Conservation (phyloP, 805 yeast species). For the Candida dajiaensis region DNA sequence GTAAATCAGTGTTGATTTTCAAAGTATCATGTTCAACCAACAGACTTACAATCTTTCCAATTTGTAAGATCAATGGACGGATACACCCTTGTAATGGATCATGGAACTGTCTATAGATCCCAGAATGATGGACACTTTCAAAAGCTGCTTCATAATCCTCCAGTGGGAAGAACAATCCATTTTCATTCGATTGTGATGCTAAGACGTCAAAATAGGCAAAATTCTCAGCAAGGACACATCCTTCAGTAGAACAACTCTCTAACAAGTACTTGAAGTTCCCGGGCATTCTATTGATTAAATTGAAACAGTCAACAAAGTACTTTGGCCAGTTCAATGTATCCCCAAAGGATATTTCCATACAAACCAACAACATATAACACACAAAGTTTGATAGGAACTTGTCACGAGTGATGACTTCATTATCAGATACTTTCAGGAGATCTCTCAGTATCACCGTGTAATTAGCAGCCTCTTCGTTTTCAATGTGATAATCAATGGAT, state of each 20-base stretch:
- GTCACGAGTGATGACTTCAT: constrained; percentile 16
- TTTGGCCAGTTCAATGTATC: constrained; percentile 19
- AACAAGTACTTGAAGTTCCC: constrained; percentile 13
- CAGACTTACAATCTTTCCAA: constrained; percentile 20
- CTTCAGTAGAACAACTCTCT: constrained; percentile 11
- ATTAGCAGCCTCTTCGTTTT: constrained; percentile 13
- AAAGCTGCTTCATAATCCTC: constrained; percentile 14
- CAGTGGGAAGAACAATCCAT: constrained; percentile 24
- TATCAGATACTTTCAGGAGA: neutral
- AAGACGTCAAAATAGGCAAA: constrained; percentile 19
- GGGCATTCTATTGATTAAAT: constrained; percentile 18
- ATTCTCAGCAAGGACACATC: constrained; percentile 20
- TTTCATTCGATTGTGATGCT: constrained; percentile 22
- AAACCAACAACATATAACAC: constrained; percentile 16
- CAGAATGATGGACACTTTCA: constrained; percentile 1
- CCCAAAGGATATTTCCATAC: constrained; percentile 21
- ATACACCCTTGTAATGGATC: constrained; percentile 24
- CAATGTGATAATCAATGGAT: constrained; percentile 7
- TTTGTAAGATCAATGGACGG: constrained; percentile 16
- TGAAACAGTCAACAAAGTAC: constrained; percentile 14
- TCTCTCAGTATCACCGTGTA: constrained; percentile 5
- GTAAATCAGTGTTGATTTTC: constrained; percentile 4
- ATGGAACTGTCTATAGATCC: constrained; percentile 1
- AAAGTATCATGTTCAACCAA: constrained; percentile 16
- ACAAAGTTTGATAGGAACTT: constrained; percentile 14